phyloP scores from a whole-genome alignment of 306 rosid species.

The Corylus avellana region DNA sequence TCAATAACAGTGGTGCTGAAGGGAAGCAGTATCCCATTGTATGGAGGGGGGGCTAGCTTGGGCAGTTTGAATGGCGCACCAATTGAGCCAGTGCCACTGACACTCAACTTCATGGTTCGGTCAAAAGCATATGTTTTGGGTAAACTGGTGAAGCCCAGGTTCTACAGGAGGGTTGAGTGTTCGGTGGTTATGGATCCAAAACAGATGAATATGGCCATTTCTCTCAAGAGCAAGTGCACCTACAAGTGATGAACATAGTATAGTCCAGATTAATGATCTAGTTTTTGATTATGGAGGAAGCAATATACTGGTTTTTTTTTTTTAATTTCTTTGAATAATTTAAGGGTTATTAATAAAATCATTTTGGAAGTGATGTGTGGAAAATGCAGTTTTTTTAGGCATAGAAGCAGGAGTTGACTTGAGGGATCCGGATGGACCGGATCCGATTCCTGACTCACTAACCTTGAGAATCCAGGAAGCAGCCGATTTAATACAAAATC shows the following conservation, averaged over 20 bases:
- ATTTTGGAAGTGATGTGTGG: not conserved
- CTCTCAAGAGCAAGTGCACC: constrained; percentile 55
- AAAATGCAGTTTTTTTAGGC: not conserved
- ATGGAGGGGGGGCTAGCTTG: constrained; percentile 80
- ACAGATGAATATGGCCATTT: constrained; percentile 58
- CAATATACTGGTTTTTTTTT: not conserved
- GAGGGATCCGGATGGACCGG: not conserved
- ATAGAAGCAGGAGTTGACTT: not conserved
- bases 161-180: constrained; percentile 66
- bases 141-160: constrained; percentile 71
- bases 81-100: constrained; percentile 49
- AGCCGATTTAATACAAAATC: not conserved
- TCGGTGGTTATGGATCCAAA: constrained; percentile 62
- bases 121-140: constrained; percentile 81
- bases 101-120: constrained; percentile 53
- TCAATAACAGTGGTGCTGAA: constrained; percentile 39
- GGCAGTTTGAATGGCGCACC: constrained; percentile 66
- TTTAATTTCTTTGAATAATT: not conserved
- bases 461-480: not conserved
- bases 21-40: constrained; percentile 69
- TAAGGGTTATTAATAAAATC: not conserved
- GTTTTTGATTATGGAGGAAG: not conserved
- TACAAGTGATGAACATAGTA: constrained; percentile 23
- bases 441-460: not conserved
- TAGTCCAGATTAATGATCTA: not conserved